Base-by-base conservation (phyloP, 192 early-diverging fungal genomes). In the Umbelopsis sp. region DNA sequence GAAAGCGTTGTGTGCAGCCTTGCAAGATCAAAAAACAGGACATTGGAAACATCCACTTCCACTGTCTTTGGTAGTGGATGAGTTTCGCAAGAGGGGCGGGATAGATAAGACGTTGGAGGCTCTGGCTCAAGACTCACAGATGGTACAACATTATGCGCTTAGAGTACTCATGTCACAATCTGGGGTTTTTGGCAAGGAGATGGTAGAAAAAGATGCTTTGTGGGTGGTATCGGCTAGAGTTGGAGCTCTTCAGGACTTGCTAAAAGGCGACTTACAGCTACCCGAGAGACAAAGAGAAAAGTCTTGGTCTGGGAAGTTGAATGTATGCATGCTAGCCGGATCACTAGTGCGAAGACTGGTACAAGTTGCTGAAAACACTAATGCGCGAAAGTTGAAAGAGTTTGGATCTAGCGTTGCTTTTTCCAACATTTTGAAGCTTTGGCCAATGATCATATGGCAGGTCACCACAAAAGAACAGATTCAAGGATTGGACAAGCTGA, bases 331-430 rank as follows among this genome's bases (percentile, higher is more conserved):
- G 55, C 15, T 61, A 25, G 55, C 55, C 12, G 55, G 55, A 6
- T 61, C 55, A 15, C 13, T 61, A 18, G 27, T 18, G 13, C 55
- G 55, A 18, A 27, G 55, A n/a, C 55, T 61, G 30, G 55, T 61
- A 8, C 55, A 61, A 13, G 33, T 61, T 15, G 55, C 55, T 16
- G 55, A 61, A 25, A 12, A 30, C 1, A 35, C 55, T 13, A 61
- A 61, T 61, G 55, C 30, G 9, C 27, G 13, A 4, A 61, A 61
- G 16, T 4, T 61, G 13, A 25, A 25, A 1, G 23, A 61, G 1
- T 61, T 61, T 35, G 55, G 55, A 35, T 61, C 55, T 7, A 61
- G 55, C 13, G 55, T 61, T 6, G 55, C 55, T 5, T 61, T 61
- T 61, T 61, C 55, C 9, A 61, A 25, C 0, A 35, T 61, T 2